Evolutionary conservation across 2,329 filamentous ascomycete species (phyloP), one percentile per base, ranked within the genome.

Genomic region (Atkinsonella hypoxylon): DNA sequence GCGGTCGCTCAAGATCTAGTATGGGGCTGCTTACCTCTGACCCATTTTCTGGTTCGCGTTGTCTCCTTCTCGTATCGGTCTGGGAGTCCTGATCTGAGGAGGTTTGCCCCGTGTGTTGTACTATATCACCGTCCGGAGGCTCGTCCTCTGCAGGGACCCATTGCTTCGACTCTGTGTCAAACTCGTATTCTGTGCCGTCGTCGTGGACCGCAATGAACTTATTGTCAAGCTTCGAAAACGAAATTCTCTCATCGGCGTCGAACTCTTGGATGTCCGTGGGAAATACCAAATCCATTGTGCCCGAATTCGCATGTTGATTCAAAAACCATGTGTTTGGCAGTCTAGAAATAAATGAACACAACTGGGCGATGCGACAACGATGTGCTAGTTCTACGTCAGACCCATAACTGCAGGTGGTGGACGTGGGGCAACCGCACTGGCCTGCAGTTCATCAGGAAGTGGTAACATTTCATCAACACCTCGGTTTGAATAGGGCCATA

Each of bases 131-230:
- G 38, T 65, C 74, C 77, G 62, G 55, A 31, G 66, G 60, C 47
- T 69, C 68, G 30, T 76, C 71, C n/a, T 73, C 71, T 13, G 79
- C 73, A 57, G 82, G 83, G 49, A 89, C 76, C 90, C 90, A 96
- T 67, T 81, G 78, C 69, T 80, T 83, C 58, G 82, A 69, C 47
- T 74, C 75, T 47, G 77, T 69, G 66, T 94, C 83, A 70, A 85
- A 96, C 64, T 90, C 86, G 70, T 84, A 95, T 66, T 95, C 90
- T 54, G 81, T 78, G 48, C 88, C 89, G 63, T 93, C 83, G 45
- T 89, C 87, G 51, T 87, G 85, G 54, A 95, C 89, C 8, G 93
- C 81, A 49, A 93, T 79, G 70, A 84, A 91, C 64, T 89, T 91
- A 62, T 81, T 76, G 67, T 91, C 85, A 54, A 88, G 74, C 63